Evolutionary conservation across 805 yeast genomes (phyloP), one percentile per base, ranked within the genome.

Genomic region (Candida ipomoeae): DNA sequence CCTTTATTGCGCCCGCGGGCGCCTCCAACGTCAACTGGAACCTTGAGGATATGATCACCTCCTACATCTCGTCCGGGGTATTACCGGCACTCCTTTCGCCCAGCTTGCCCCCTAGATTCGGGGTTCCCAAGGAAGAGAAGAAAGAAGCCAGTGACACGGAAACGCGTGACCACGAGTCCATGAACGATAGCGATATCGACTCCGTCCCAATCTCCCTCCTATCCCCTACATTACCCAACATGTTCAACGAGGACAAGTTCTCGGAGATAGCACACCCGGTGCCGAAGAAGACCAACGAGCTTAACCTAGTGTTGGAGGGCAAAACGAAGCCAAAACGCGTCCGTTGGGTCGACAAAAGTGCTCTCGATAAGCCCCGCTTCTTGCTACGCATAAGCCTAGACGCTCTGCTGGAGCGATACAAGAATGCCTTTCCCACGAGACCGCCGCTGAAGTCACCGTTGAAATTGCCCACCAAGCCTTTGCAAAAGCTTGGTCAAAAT

Each of bases 81-180:
- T 62, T 73, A 40, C 78, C 78, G 5, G 68, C 71, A 0, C 67
- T 66, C 6, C 60, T 73, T 23, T 70, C 75, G 6, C 78, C 78
- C 1, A 66, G 72, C 1, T 53, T 73, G 5, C 78, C 77, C 2
- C 61, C 62, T 13, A 47, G 52, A 15, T 55, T 51, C 21, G 52
- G 45, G n/a, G 20, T 14, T 3, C 33, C 40, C 10, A 45, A 50
- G 15, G 29, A 43, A 2, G 42, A 37, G 15, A 48, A 36, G n/a
- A 36, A 32, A 11, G 40, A 41, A 6, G 18, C 3, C 6, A 33
- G 38, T 21, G 32, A 42, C 10, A 14, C 32, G 5, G 55, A 52
- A 18, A 46, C 48, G 8, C 52, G 48, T 18, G 52, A 50, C 17
- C 29, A 36, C 3, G 55, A 40, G n/a, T 33, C 45, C 14, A 47